phyloP scores from a whole-genome alignment of 768 basidiomycete genomes.

The Termitomyces titanicus region DNA sequence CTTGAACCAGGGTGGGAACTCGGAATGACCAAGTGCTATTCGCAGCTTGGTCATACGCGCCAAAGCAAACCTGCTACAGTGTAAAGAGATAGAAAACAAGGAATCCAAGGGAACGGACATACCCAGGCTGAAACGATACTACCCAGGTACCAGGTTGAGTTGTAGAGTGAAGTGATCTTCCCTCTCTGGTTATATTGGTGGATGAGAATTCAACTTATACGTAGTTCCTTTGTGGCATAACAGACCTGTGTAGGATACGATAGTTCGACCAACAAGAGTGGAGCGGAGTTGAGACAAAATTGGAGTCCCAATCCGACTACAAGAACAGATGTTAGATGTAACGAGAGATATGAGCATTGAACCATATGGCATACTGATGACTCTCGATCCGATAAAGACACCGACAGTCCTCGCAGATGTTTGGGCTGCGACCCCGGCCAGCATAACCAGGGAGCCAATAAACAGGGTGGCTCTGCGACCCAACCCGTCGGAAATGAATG shows the following conservation, averaged over 20 bases:
- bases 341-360: neutral
- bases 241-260: conserved; percentile 68
- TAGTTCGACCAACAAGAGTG: conserved; percentile 61
- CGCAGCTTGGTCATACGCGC: conserved; percentile 32
- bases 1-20: conserved; percentile 62
- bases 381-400: conserved; percentile 56
- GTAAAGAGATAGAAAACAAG: neutral
- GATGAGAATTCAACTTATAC: neutral
- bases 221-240: neutral
- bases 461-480: conserved; percentile 62
- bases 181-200: conserved; percentile 31
- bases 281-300: conserved; percentile 60
- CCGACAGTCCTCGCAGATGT: conserved; percentile 39
- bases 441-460: conserved; percentile 59
- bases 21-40: conserved; percentile 60
- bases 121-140: conserved; percentile 57
- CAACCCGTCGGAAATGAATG: conserved; percentile 54
- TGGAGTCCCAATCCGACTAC: conserved; percentile 64
- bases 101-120: conserved; percentile 6
- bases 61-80: conserved; percentile 35
- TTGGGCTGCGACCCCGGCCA: conserved; percentile 60
- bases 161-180: conserved; percentile 62
- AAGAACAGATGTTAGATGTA: conserved; percentile 1
- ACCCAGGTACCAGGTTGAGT: conserved; percentile 74
- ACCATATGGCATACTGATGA: conserved; percentile 41